Evolutionary conservation across 1,139 yeast species (phyloP).

Genomic region (Sugiyamaella japonica): DNA sequence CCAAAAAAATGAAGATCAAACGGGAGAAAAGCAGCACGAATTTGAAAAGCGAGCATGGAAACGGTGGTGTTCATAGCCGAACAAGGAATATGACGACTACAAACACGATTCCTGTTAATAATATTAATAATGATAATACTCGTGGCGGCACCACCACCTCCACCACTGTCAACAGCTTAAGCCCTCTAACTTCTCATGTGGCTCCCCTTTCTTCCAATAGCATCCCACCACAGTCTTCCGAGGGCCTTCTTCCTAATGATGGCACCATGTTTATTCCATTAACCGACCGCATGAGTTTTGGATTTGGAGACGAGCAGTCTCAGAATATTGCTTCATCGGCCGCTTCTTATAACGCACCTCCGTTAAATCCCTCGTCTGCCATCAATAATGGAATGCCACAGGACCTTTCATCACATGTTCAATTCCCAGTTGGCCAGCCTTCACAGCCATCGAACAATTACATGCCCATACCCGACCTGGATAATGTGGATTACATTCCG

Average conservation of each 20-base stretch:
- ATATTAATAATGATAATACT: not conserved
- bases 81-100: not conserved
- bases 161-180: not conserved
- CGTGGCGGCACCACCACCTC: not conserved
- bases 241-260: slow-evolving; percentile 14
- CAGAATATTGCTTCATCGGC: not conserved
- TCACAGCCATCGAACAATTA: not conserved
- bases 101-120: not conserved
- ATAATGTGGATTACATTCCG: slow-evolving; percentile 16
- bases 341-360: not conserved
- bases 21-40: slow-evolving; percentile 7
- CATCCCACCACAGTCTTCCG: slow-evolving; percentile 9
- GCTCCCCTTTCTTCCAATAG: not conserved
- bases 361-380: not conserved
- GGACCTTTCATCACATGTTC: not conserved
- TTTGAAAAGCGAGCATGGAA: not conserved
- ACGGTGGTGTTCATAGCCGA: not conserved
- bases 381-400: not conserved
- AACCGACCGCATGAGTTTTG: slow-evolving; percentile 5
- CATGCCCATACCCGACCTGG: slow-evolving; percentile 6
- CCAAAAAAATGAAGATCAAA: not conserved
- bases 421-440: not conserved
- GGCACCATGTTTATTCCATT: slow-evolving; percentile 10
- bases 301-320: slow-evolving; percentile 1
- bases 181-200: not conserved